Evolutionary conservation across 129 eudicot genomes (phyloP).

Genomic region (Erigeron canadensis): DNA sequence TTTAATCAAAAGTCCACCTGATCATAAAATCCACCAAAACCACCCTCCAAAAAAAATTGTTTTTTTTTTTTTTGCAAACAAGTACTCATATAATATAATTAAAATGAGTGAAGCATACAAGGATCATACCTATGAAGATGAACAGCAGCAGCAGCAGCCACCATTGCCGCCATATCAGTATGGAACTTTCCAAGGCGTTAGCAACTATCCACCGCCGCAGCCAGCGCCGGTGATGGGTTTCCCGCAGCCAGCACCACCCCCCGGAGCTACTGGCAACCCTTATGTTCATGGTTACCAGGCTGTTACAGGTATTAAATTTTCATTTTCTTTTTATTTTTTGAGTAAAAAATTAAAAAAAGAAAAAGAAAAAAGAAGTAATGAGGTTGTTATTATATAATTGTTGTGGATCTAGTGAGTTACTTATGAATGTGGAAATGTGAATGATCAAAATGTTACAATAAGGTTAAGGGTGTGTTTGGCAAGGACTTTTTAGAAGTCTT

Average conservation of each 20-base stretch:
- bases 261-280: slow-evolving; percentile 53
- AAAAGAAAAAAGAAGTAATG: too few relatives aligned
- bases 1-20: not conserved
- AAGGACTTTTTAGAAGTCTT: not conserved
- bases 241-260: slow-evolving; percentile 94
- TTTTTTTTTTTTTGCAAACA: not conserved
- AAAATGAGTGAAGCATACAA: slow-evolving; percentile 56
- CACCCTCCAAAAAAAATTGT: not conserved
- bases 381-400: not conserved
- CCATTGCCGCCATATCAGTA: slow-evolving; percentile 41
- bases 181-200: slow-evolving; percentile 90
- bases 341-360: too few relatives aligned
- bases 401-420: too few relatives aligned
- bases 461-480: not conserved
- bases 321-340: not conserved
- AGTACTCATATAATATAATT: not conserved
- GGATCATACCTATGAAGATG: slow-evolving; percentile 23
- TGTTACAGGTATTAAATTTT: slow-evolving; percentile 48
- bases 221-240: slow-evolving; percentile 68
- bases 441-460: slow-evolving; percentile 9
- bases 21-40: not conserved
- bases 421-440: slow-evolving; percentile 11
- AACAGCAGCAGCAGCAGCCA: slow-evolving; percentile 26
- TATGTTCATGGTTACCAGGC: slow-evolving; percentile 82
- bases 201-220: slow-evolving; percentile 65